phyloP scores from a whole-genome alignment of 192 early-diverging fungal genomes.

The Jimgerdemannia flammicorona region DNA sequence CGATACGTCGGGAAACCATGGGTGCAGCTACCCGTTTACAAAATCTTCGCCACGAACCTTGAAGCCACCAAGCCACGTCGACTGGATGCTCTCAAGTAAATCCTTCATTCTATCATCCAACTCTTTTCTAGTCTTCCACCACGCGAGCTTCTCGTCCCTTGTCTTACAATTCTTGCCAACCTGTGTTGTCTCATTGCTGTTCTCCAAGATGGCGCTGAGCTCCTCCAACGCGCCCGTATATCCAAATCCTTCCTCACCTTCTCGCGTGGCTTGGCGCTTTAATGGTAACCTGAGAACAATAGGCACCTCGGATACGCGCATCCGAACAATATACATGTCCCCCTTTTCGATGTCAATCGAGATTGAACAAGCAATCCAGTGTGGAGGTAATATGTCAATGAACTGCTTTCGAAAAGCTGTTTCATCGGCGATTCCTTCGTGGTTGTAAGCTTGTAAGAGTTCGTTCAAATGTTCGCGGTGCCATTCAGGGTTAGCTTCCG shows the following conservation, averaged over 20 bases:
- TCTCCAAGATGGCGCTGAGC: slow-evolving; percentile 65
- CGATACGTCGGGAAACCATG: not conserved
- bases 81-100: slow-evolving; percentile 65
- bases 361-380: slow-evolving; percentile 78
- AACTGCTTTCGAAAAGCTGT: slow-evolving; percentile 45
- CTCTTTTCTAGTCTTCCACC: slow-evolving; percentile 77
- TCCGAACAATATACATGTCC: slow-evolving; percentile 68
- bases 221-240: slow-evolving; percentile 52
- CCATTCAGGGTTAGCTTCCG: slow-evolving; percentile 18
- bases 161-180: slow-evolving; percentile 39
- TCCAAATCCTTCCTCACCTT: slow-evolving; percentile 34
- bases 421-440: slow-evolving; percentile 34
- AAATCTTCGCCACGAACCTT: slow-evolving; percentile 39
- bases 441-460: slow-evolving; percentile 34
- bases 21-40: not conserved
- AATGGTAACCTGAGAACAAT: slow-evolving; percentile 73
- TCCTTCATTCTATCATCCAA: slow-evolving; percentile 67
- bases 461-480: slow-evolving; percentile 12
- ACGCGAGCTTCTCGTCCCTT: slow-evolving; percentile 63
- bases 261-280: slow-evolving; percentile 42
- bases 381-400: slow-evolving; percentile 50
- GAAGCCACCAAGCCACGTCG: slow-evolving; percentile 85
- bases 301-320: slow-evolving; percentile 43
- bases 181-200: slow-evolving; percentile 62
- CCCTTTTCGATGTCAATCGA: slow-evolving; percentile 65